phyloP scores from a whole-genome alignment of 2,329 filamentous ascomycete species.

The Trichoderma sp. region DNA sequence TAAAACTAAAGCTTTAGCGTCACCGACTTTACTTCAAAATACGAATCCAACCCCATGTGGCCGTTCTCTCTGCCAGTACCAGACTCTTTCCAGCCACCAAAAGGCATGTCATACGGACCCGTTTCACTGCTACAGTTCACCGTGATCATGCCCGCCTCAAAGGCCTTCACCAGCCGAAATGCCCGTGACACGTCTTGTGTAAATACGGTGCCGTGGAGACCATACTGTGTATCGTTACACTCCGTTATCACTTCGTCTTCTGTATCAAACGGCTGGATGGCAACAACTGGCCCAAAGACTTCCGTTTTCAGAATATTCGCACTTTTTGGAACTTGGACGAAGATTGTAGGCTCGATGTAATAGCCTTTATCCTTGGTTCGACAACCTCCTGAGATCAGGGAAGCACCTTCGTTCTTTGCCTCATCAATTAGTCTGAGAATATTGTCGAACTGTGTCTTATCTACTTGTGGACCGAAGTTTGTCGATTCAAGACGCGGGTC shows the following conservation, averaged over 20 bases:
- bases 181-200: constrained; percentile 47
- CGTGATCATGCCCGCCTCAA: constrained; percentile 51
- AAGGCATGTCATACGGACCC: constrained; percentile 27
- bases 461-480: constrained; percentile 45
- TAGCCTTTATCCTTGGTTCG: constrained; percentile 26
- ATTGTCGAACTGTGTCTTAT: constrained; percentile 63
- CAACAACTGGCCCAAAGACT: constrained; percentile 36
- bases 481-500: constrained; percentile 37
- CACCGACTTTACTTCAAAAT: constrained; percentile 38
- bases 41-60: constrained; percentile 42
- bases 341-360: constrained; percentile 36
- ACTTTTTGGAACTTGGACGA: constrained; percentile 30
- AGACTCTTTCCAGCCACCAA: constrained; percentile 57
- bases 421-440: constrained; percentile 59
- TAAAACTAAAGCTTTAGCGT: constrained; percentile 2
- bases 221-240: constrained; percentile 49
- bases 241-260: constrained; percentile 32
- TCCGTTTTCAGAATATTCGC: constrained; percentile 34
- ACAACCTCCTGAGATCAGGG: constrained; percentile 25
- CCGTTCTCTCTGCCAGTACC: constrained; percentile 56
- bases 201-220: constrained; percentile 56
- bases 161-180: constrained; percentile 43
- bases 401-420: constrained; percentile 25
- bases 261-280: constrained; percentile 29
- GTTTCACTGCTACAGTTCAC: constrained; percentile 34